Evolutionary conservation across 2,329 filamentous ascomycete genomes (phyloP).

Genomic region (Madurella fahalii): DNA sequence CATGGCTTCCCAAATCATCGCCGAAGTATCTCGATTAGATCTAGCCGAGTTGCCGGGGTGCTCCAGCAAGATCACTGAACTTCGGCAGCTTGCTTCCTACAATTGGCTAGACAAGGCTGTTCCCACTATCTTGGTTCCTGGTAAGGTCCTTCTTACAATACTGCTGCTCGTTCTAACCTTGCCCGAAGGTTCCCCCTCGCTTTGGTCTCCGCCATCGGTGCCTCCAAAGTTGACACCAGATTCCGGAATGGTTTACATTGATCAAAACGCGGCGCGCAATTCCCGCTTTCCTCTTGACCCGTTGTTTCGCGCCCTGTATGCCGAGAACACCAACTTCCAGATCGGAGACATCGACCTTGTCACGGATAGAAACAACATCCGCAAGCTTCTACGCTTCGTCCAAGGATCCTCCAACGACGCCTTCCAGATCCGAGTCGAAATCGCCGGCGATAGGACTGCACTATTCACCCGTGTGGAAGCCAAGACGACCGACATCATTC

Average conservation of each 20-base stretch:
- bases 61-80: background rate
- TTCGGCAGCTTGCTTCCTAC: conserved; percentile 8
- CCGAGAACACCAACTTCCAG: conserved; percentile 37
- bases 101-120: conserved; percentile 1
- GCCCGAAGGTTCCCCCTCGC: background rate
- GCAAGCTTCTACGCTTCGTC: conserved; percentile 45
- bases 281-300: conserved; percentile 43
- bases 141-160: background rate
- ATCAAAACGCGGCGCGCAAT: conserved; percentile 43
- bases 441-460: conserved; percentile 16
- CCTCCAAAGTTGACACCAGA: conserved; percentile 24
- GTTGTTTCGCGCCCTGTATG: conserved; percentile 42
- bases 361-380: conserved; percentile 45
- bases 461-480: no score
- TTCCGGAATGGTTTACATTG: conserved; percentile 39
- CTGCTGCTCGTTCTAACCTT: no score
- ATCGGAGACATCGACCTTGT: conserved; percentile 38
- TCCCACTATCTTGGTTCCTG: conserved; percentile 7
- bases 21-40: no score
- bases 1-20: no score
- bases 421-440: conserved; percentile 42
- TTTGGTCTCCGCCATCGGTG: conserved; percentile 2
- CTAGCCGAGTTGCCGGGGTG: no score
- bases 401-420: conserved; percentile 29
- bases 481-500: no score